Base-by-base conservation (phyloP, 495 filamentous ascomycete species). In the Neurospora africana region DNA sequence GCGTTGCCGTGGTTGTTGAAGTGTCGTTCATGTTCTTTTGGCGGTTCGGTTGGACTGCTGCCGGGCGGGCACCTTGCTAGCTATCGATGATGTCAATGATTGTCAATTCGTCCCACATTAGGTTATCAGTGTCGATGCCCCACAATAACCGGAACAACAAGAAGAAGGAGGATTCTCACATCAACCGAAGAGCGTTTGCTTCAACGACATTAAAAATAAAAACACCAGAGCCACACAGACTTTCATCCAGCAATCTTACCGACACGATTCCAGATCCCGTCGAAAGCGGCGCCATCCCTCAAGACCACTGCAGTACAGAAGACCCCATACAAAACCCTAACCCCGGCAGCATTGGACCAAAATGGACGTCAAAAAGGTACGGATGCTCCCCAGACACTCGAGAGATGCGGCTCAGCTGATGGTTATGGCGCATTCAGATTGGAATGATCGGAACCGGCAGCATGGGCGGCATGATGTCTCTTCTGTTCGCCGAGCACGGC, bases 401-500 rank as follows among this genome's bases (percentile, higher is more conserved):
- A 19, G 0, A 3, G 1, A 19, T 4, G 17, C 2, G 2, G 23
- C 11, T 23, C 23, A 61, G 53, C 15, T 65, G 6, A 65, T 10
- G 27, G 9, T 3, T 6, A 27, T 61, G 13, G 53, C 11, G 5
- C 7, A 1, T 33, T 4, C 6, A 65, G 53, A 19, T 65, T 19
- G 53, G 27, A 1, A 65, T 65, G 15, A 65, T 65, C 13, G 15
- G 53, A 9, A 33, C 15, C 2, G 53, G 53, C 7, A 65, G 53
- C 53, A 65, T 65, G 53, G 53, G 53, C 27, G 53, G 37, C 71
- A 72, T 72, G 65, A 37, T 72, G 5, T 69, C 30, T 3, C 65
- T 72, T 19, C 61, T 72, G 4, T 69, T 72, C 2, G 74, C 82
- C 69, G 74, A 83, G 27, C 77, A 76, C 23, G 78, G 78, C 9